Evolutionary conservation across 148 eudicot species (phyloP).

Genomic region (Selenicereus undatus): DNA sequence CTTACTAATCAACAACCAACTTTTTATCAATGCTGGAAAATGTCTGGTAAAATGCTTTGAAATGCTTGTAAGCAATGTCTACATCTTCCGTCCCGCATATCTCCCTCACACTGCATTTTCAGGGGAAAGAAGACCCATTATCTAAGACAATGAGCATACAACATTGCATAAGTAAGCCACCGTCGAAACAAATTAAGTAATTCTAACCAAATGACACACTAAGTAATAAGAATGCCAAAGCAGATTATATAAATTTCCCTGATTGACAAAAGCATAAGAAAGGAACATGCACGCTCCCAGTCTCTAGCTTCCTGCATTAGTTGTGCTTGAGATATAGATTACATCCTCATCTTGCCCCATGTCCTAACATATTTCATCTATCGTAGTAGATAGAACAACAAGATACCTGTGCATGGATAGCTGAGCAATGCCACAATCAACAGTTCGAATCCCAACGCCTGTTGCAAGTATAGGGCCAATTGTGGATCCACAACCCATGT

Average conservation of each 20-base stretch:
- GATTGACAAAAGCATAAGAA: background rate
- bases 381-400: background rate
- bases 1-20: constrained; percentile 58
- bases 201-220: background rate
- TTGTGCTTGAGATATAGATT: background rate
- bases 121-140: background rate
- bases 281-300: background rate
- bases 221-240: background rate
- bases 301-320: background rate
- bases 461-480: constrained; percentile 98
- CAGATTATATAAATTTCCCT: background rate
- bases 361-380: background rate
- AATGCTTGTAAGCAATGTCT: constrained; percentile 84
- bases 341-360: background rate
- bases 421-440: constrained; percentile 90
- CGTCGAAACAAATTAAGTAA: background rate
- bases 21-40: constrained; percentile 75
- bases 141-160: background rate
- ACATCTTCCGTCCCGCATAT: constrained; percentile 81
- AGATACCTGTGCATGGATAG: constrained; percentile 97
- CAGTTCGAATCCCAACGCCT: constrained; percentile 92
- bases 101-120: constrained; percentile 70
- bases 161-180: background rate
- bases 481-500: constrained; percentile 99
- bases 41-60: constrained; percentile 76